Conservation (phyloP, 768 basidiomycete genomes). For the Pulveroboletus sp. region DNA sequence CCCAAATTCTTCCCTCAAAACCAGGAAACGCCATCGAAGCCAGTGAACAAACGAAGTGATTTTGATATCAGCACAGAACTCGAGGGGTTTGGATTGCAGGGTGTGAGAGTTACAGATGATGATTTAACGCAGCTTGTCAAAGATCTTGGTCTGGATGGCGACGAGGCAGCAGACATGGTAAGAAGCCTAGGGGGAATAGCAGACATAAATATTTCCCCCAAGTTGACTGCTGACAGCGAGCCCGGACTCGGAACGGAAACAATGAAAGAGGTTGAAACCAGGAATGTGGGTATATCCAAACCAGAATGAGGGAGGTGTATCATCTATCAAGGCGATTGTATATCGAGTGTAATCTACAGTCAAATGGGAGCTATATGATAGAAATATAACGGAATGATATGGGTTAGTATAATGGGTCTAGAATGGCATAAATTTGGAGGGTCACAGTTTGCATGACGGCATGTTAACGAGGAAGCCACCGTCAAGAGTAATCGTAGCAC, state of each 20-base stretch:
- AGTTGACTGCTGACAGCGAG: conserved; percentile 7
- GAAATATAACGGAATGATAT: not conserved
- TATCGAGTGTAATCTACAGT: conserved; percentile 6
- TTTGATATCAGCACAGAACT: conserved; percentile 69
- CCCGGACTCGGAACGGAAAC: conserved; percentile 7
- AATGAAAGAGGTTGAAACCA: not conserved
- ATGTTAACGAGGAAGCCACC: conserved; percentile 51
- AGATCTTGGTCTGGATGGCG: conserved; percentile 71
- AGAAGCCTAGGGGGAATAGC: conserved; percentile 48
- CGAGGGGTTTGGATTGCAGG: conserved; percentile 67
- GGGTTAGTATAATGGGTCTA: not conserved
- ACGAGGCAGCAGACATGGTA: conserved; percentile 73
- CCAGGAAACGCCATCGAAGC: conserved; percentile 44
- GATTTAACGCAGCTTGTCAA: conserved; percentile 68
- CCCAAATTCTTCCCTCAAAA: conserved; percentile 48
- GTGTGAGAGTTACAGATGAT: conserved; percentile 71
- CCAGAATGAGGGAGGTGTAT: conserved; percentile 1
- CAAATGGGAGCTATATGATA: not conserved
- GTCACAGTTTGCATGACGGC: conserved; percentile 29
- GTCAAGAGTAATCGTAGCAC: conserved; percentile 58
- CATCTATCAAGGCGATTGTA: not conserved
- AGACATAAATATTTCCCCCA: conserved; percentile 10
- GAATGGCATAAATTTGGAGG: not conserved
- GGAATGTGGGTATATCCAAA: conserved; percentile 1
- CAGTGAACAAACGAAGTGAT: conserved; percentile 54